phyloP scores from a whole-genome alignment of 2,329 filamentous ascomycete species.

The Penicillium sp. region DNA sequence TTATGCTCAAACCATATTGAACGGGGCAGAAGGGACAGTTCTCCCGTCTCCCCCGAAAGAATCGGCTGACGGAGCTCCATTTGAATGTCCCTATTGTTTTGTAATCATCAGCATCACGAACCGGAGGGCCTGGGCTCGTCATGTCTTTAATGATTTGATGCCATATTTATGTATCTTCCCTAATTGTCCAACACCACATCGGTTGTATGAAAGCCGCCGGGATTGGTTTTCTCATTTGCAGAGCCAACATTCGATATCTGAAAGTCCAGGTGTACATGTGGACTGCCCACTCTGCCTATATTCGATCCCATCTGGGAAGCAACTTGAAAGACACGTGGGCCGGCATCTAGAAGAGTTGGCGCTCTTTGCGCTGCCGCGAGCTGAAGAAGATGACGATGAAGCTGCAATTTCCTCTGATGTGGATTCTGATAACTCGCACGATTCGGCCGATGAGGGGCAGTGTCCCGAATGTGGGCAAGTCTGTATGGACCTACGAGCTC shows the following conservation, averaged over 20 bases:
- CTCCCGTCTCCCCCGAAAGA: constrained; percentile 27
- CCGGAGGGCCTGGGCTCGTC: constrained; percentile 36
- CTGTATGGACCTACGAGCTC: neutral
- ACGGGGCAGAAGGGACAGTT: constrained; percentile 8
- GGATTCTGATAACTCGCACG: neutral
- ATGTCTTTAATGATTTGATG: constrained; percentile 40
- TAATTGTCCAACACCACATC: constrained; percentile 24
- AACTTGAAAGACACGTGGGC: neutral
- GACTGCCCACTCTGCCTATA: neutral
- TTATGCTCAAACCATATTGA: neutral
- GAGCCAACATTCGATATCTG: neutral
- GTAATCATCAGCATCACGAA: constrained; percentile 31
- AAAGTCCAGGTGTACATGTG: neutral
- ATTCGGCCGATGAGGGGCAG: neutral
- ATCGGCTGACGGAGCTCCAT: constrained; percentile 21
- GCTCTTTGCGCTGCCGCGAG: neutral
- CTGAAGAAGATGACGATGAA: neutral
- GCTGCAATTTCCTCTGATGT: neutral
- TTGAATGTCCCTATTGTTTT: constrained; percentile 45
- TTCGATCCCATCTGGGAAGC: neutral
- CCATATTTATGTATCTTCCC: constrained; percentile 39
- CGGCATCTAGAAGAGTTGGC: neutral
- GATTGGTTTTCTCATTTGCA: constrained; percentile 10
- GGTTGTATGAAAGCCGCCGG: constrained; percentile 19
- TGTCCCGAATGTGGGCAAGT: neutral